These are phyloP conservation scores for Globisporangium yorkense DNA, from an alignment of 352 stramenopile genomes.

Conservation along the genomic window DNA sequence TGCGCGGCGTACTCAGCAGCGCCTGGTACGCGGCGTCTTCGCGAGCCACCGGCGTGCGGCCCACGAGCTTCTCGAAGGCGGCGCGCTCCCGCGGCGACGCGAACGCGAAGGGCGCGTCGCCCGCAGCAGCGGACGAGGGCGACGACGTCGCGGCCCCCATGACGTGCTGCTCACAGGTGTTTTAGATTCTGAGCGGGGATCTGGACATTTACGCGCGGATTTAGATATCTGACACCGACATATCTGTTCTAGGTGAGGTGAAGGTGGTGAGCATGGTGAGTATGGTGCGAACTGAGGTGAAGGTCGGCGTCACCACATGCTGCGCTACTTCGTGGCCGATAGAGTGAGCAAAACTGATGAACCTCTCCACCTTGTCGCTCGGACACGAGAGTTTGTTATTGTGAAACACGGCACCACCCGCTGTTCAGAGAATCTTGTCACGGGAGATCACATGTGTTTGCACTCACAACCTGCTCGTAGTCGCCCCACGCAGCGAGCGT, in stretches of 20 bases:
- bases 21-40: conserved; percentile 50
- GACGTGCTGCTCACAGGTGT: too few species aligned
- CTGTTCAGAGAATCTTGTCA: conserved; percentile 3
- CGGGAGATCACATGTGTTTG: background rate
- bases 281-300: too few species aligned
- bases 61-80: conserved; percentile 75
- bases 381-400: too few species aligned
- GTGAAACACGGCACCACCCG: background rate
- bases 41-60: conserved; percentile 30
- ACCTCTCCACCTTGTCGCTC: too few species aligned
- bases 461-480: background rate
- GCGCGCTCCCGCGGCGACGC: conserved; percentile 39
- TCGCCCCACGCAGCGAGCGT: background rate
- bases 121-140: conserved; percentile 7
- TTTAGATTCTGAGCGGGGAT: background rate
- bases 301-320: too few species aligned
- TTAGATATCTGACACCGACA: too few species aligned
- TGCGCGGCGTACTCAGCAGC: conserved; percentile 31
- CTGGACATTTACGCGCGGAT: background rate
- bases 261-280: too few species aligned
- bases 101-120: conserved; percentile 26
- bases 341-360: too few species aligned
- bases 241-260: too few species aligned
- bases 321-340: too few species aligned
- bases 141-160: conserved; percentile 39